Evolutionary conservation across 2,329 filamentous ascomycete species (phyloP).

Genomic region (Scopulariopsis brevicaulis): DNA sequence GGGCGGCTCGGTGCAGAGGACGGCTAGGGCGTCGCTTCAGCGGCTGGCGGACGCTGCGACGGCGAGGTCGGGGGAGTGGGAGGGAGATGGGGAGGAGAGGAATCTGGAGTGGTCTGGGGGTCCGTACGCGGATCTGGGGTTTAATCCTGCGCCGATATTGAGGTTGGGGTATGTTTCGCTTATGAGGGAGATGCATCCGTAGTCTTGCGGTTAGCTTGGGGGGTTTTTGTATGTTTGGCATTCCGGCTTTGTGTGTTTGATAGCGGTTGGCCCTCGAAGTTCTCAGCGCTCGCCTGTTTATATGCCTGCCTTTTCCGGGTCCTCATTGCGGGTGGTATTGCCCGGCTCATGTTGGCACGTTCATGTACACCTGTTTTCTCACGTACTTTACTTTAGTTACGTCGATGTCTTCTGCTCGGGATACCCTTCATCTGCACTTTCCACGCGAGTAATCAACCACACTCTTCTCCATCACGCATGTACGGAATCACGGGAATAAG

Average conservation of each 20-base stretch:
- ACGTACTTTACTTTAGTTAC: too few relatives aligned
- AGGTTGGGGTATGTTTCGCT: slow-evolving; percentile 23
- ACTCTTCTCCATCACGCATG: too few relatives aligned
- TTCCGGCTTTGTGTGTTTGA: not conserved
- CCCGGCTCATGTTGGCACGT: not conserved
- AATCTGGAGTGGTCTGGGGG: slow-evolving; percentile 10
- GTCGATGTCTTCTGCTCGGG: not conserved
- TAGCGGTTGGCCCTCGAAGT: too few relatives aligned
- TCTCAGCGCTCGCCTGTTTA: too few relatives aligned
- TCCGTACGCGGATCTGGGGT: slow-evolving; percentile 28
- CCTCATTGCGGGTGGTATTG: too few relatives aligned
- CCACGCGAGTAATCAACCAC: too few relatives aligned
- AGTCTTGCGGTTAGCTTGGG: not conserved
- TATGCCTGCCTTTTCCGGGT: too few relatives aligned
- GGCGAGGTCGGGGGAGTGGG: slow-evolving; percentile 17
- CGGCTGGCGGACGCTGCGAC: slow-evolving; percentile 47
- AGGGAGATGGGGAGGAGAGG: slow-evolving; percentile 9
- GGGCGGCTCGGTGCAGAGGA: slow-evolving; percentile 23
- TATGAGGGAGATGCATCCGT: slow-evolving; percentile 7
- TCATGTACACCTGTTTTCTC: not conserved
- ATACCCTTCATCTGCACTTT: not conserved
- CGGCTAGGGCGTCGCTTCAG: slow-evolving; percentile 44
- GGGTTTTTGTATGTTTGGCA: slow-evolving; percentile 3
- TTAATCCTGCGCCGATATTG: slow-evolving; percentile 25
- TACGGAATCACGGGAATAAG: too few relatives aligned